Base-by-base conservation (phyloP, 2,329 filamentous ascomycete species). In the Aspergillus versicolor region DNA sequence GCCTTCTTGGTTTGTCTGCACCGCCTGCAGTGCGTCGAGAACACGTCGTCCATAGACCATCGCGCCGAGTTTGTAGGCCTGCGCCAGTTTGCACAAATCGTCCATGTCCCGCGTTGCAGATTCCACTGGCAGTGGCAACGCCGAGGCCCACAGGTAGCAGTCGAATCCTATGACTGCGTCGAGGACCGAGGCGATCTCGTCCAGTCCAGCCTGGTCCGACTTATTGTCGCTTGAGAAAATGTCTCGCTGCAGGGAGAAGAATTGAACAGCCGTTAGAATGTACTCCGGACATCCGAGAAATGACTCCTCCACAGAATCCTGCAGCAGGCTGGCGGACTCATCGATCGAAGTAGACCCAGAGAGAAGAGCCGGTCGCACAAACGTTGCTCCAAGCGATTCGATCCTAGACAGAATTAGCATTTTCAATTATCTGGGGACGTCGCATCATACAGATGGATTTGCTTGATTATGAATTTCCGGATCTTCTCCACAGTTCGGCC, bases 261-360 rank as follows among this genome's bases (percentile, higher is more conserved):
- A 63, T 54, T 68, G 69, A 2, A 72, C 66, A 7, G 65, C 67
- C 27, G 60, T 64, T 3, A 73, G 51, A 1, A 74, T 58, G 45
- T 70, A 71, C 32, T 67, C 70, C 0, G 72, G 72, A 42, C 72
- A 74, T 8, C 72, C 72, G 13, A 74, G 69, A 43, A 74, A 74
- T 1, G 72, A 73, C 22, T 66, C 57, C 42, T 74, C 70, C 3
- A 72, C 64, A 1, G 59, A 61, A 51, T 73, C 70, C 44, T 65
- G 57, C 3, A 53, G 52, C n/a, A 62, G 59, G 4, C 51, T 32
- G 3, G 53, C 58, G 21, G 61, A 54, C 15, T 61, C 44, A 2
- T 63, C 62, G 3, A 63, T 38, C 2, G 59, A 57, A 8, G 56
- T 44, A 27, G 58, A 67, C 2, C 66, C 56, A 1, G 71, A 67